These are phyloP conservation scores for Herpetospermum pedunculosum DNA, from an alignment of 306 rosid genomes.

Conservation along the genomic window DNA sequence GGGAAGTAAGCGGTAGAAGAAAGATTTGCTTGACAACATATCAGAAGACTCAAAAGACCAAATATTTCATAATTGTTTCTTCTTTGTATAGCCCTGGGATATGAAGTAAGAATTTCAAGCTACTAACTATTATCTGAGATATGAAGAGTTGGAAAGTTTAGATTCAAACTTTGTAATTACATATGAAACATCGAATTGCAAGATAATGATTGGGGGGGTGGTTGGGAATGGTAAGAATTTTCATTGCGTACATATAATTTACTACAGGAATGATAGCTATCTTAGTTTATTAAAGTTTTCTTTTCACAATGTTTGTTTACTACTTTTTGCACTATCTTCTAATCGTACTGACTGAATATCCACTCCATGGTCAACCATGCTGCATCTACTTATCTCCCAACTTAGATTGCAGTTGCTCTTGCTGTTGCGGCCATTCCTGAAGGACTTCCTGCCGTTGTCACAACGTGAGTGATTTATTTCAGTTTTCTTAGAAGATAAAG, in stretches of 20 bases:
- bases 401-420: conserved; percentile 95
- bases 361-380: background rate
- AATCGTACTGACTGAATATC: background rate
- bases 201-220: background rate
- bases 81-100: background rate
- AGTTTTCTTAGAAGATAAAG: background rate
- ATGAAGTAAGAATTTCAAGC: background rate
- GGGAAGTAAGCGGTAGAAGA: background rate
- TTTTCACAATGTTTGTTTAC: conserved; percentile 9
- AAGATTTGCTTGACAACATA: background rate
- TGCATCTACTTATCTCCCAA: conserved; percentile 7
- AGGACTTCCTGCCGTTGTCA: conserved; percentile 98
- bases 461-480: conserved; percentile 55
- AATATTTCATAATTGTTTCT: background rate
- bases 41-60: background rate
- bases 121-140: background rate
- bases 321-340: background rate
- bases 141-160: background rate
- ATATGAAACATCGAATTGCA: background rate
- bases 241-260: background rate
- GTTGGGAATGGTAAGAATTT: background rate
- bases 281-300: background rate
- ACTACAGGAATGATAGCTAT: background rate
- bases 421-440: conserved; percentile 99
- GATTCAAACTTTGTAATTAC: background rate